These are phyloP conservation scores for Trichophyton rubrum DNA, from an alignment of 2,329 filamentous ascomycete species.

Conservation along the genomic window DNA sequence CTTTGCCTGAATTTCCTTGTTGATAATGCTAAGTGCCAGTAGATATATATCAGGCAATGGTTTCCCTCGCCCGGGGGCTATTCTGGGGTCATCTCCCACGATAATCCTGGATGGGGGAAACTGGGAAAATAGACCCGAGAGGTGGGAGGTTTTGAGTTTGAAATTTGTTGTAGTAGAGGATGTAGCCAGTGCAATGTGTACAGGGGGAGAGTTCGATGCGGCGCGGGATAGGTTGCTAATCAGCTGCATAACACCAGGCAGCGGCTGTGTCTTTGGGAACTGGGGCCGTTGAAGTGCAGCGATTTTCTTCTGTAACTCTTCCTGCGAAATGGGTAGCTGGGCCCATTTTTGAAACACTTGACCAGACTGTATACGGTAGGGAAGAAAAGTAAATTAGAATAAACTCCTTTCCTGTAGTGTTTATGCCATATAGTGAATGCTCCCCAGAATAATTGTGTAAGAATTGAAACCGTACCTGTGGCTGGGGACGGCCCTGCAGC, in stretches of 20 bases:
- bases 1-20: conserved; percentile 50
- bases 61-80: conserved; percentile 72
- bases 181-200: conserved; percentile 79
- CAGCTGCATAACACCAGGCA: conserved; percentile 64
- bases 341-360: conserved; percentile 70
- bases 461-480: conserved; percentile 31
- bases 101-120: conserved; percentile 63
- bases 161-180: conserved; percentile 63
- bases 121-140: conserved; percentile 39
- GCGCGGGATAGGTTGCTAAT: conserved; percentile 36
- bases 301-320: conserved; percentile 53
- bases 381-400: background rate
- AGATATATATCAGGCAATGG: conserved; percentile 91
- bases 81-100: conserved; percentile 71
- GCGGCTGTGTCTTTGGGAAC: conserved; percentile 62
- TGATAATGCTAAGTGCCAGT: conserved; percentile 72
- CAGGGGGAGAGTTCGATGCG: conserved; percentile 30
- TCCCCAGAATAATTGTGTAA: too few relatives aligned
- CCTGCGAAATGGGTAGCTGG: conserved; percentile 60
- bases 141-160: conserved; percentile 56
- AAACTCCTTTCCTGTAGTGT: too few relatives aligned
- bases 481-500: conserved; percentile 55
- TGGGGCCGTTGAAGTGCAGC: conserved; percentile 52
- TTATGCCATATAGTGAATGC: too few relatives aligned
- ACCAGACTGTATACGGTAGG: conserved; percentile 32